These are phyloP conservation scores for Agaricus blazei DNA, from an alignment of 768 basidiomycete species.

Conservation along the genomic window DNA sequence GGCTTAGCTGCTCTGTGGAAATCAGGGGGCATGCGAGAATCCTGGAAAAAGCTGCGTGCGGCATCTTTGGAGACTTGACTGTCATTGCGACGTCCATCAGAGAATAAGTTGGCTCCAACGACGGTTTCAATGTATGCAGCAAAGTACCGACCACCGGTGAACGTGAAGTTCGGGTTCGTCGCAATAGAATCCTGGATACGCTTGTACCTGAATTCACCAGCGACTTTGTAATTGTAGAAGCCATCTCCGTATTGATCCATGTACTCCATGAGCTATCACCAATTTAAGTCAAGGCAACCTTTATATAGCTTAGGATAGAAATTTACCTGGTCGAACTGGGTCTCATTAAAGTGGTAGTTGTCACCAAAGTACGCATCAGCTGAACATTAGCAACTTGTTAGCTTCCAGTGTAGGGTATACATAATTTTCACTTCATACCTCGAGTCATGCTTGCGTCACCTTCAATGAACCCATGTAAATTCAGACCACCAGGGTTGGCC, in stretches of 20 bases:
- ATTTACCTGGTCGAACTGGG: conserved; percentile 14
- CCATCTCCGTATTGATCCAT: conserved; percentile 17
- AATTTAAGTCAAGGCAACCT: neutral
- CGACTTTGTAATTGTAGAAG: conserved; percentile 15
- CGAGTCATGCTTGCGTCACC: conserved; percentile 14
- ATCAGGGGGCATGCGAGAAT: conserved; percentile 14
- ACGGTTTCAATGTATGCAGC: conserved; percentile 13
- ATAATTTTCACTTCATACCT: neutral
- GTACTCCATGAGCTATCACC: conserved; percentile 11
- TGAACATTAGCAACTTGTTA: neutral
- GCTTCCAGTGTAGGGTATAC: neutral
- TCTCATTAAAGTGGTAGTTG: conserved; percentile 18
- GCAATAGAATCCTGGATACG: conserved; percentile 18
- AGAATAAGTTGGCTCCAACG: conserved; percentile 15
- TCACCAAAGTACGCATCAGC: conserved; percentile 17
- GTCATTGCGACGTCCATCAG: conserved; percentile 14
- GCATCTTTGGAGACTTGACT: conserved; percentile 10
- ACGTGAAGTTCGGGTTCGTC: conserved; percentile 16
- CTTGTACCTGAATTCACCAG: conserved; percentile 12
- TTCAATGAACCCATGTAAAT: conserved; percentile 16
- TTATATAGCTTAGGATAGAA: too few species aligned
- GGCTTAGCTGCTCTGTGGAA: conserved; percentile 13
- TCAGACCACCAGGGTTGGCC: conserved; percentile 17
- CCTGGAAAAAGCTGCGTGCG: conserved; percentile 16
- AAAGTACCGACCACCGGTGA: conserved; percentile 13